Base-by-base conservation (phyloP, 1,284 basidiomycete genomes). In the Ceratobasidium theobromae region DNA sequence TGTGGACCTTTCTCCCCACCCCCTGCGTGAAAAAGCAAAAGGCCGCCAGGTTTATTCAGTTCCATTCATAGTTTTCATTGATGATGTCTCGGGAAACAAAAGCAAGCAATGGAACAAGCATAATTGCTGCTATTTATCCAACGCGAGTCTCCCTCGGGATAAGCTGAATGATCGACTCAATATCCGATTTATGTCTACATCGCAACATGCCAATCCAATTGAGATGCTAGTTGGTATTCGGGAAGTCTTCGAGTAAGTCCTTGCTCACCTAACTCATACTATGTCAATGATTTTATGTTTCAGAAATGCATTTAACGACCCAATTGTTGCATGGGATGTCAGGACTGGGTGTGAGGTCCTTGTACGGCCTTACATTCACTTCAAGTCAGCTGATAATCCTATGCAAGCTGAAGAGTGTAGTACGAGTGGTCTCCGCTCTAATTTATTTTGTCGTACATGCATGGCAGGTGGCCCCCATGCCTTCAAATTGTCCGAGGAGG, bases 61-160 rank as follows among this genome's bases (percentile, higher is more conserved):
- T 1, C 65, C 65, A 9, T 51, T 62, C 4, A 62, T 67, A 1
- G 41, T 67, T 6, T 67, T 57, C 9, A 33, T 57, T 12, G 65
- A 67, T 27, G 65, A 67, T 28, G 65, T 67, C 28, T 67, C 65
- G 3, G 65, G 65, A 14, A 67, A 67, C 30, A 30, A 38, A 5
- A 62, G 54, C 12, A 67, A 67, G 32, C 54, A 58, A 51, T 67
- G 54, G 65, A 67, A 67, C 27, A 67, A 67, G 45, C 65, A 67
- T 25, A 33, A 43, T 21, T 46, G 32, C 18, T 48, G 43, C 45
- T 67, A 57, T 16, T 8, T 67, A 8, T 67, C 65, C 23, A 67
- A 67, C 32, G 53, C 45, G 2, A 18, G 32, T 11, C 40, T 67
- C 14, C 65, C 54, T 9, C 55, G 65, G 2, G 14, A 38, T 11